A percentile compares a stretch with the other conserved stretches of the same genome.
Evolutionary conservation across 2,329 filamentous ascomycete genomes (phyloP).

Genomic region (Colletotrichum sp.): DNA sequence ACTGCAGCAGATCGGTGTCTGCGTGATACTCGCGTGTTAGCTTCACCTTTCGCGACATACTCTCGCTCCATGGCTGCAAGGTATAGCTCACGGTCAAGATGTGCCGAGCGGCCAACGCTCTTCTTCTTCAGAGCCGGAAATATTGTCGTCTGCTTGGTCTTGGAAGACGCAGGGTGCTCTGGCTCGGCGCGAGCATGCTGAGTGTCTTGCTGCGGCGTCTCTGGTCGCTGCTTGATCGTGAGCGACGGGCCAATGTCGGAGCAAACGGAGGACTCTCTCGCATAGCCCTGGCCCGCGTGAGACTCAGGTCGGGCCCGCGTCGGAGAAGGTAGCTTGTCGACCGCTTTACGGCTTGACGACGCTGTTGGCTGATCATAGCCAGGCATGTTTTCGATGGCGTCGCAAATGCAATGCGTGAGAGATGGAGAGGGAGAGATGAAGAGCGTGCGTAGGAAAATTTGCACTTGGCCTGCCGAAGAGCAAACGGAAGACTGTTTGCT

Average conservation of each 20-base stretch:
- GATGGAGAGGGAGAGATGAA: neutral
- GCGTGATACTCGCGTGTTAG: neutral
- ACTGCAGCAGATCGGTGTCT: neutral
- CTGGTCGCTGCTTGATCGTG: neutral
- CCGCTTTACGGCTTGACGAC: neutral
- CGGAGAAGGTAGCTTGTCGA: neutral
- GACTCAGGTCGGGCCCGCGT: neutral
- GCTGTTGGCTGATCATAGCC: neutral
- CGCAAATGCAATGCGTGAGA: neutral
- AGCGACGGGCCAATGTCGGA: neutral
- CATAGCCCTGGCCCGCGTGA: neutral
- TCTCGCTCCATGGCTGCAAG: neutral
- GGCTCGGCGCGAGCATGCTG: neutral
- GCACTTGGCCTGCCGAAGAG: neutral
- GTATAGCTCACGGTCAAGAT: neutral
- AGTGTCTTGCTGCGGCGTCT: neutral
- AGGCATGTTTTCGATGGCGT: neutral
- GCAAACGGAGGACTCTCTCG: neutral
- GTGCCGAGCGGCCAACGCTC: neutral
- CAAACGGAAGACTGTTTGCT: neutral
- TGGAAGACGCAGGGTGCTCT: neutral
- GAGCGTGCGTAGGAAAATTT: neutral
- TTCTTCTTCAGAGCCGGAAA: neutral
- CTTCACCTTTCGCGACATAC: accelerated
- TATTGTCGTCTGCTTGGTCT: neutral